These are phyloP conservation scores for Neurospora sp. DNA, from an alignment of 495 filamentous ascomycete genomes.

Conservation along the genomic window DNA sequence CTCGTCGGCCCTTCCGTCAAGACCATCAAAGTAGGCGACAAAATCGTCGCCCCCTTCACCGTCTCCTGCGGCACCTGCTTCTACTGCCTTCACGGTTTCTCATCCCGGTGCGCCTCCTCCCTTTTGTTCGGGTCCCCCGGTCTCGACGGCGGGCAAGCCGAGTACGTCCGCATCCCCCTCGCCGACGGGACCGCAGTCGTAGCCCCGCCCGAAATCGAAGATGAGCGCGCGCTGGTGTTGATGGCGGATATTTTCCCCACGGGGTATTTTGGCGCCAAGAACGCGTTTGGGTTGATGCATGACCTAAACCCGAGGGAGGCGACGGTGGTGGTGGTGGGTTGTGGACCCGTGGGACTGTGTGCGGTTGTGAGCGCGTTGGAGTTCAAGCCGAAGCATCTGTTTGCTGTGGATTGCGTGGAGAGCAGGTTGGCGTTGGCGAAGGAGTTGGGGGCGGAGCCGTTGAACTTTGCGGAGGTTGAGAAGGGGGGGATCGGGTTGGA, in stretches of 20 bases:
- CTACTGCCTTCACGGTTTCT: conserved; percentile 76
- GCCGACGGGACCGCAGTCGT: conserved; percentile 76
- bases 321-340: conserved; percentile 75
- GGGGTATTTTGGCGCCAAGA: conserved; percentile 80
- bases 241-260: conserved; percentile 86
- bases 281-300: conserved; percentile 62
- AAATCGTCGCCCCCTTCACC: conserved; percentile 76
- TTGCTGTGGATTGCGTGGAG: conserved; percentile 77
- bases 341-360: conserved; percentile 82
- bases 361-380: conserved; percentile 76
- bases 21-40: conserved; percentile 63
- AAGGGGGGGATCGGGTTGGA: conserved; percentile 25
- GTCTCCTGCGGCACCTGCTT: conserved; percentile 79
- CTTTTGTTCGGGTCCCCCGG: conserved; percentile 62
- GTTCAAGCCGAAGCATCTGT: conserved; percentile 66
- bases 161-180: conserved; percentile 78
- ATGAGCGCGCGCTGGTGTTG: conserved; percentile 63
- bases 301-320: conserved; percentile 34
- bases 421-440: conserved; percentile 68
- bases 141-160: conserved; percentile 82
- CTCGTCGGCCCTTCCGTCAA: conserved; percentile 58
- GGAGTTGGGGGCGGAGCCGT: conserved; percentile 71
- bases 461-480: conserved; percentile 63
- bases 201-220: conserved; percentile 63
- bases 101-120: conserved; percentile 70